A percentile compares a stretch with the other conserved stretches of the same genome.
Evolutionary conservation across 1,139 yeast genomes (phyloP).

Genomic region (Pneumocystis carinii): DNA sequence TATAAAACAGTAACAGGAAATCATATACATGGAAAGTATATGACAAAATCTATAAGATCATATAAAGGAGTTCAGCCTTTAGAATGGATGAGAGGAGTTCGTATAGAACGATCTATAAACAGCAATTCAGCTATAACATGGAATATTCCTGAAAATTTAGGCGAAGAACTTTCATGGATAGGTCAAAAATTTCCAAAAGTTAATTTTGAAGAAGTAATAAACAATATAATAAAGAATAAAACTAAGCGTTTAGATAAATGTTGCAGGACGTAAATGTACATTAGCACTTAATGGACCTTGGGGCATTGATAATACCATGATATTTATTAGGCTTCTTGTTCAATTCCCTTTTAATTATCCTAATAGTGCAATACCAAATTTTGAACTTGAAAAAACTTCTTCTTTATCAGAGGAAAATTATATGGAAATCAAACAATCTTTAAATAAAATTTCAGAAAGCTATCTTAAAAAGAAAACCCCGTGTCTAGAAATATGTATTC

Average conservation of each 20-base stretch:
- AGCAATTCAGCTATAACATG: slow-evolving; percentile 25
- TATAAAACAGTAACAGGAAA: not conserved
- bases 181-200: slow-evolving; percentile 85
- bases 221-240: not conserved
- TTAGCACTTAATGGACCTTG: slow-evolving; percentile 72
- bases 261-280: slow-evolving; percentile 66
- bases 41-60: slow-evolving; percentile 5
- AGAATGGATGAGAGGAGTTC: slow-evolving; percentile 87
- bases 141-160: slow-evolving; percentile 46
- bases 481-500: slow-evolving; percentile 66
- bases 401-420: slow-evolving; percentile 39
- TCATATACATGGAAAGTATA: slow-evolving; percentile 1
- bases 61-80: slow-evolving; percentile 33
- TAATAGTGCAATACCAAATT: slow-evolving; percentile 35
- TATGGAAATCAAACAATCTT: slow-evolving; percentile 35
- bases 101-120: slow-evolving; percentile 40
- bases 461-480: slow-evolving; percentile 45
- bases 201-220: slow-evolving; percentile 45
- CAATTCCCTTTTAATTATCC: slow-evolving; percentile 66
- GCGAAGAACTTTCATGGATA: slow-evolving; percentile 79
- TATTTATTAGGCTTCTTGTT: slow-evolving; percentile 55
- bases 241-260: slow-evolving; percentile 38
- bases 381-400: slow-evolving; percentile 63
- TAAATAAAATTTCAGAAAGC: slow-evolving; percentile 42
- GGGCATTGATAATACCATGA: slow-evolving; percentile 35